Base-by-base conservation (phyloP, 176 grass and related monocot species). In the Tillandsia leiboldiana region DNA sequence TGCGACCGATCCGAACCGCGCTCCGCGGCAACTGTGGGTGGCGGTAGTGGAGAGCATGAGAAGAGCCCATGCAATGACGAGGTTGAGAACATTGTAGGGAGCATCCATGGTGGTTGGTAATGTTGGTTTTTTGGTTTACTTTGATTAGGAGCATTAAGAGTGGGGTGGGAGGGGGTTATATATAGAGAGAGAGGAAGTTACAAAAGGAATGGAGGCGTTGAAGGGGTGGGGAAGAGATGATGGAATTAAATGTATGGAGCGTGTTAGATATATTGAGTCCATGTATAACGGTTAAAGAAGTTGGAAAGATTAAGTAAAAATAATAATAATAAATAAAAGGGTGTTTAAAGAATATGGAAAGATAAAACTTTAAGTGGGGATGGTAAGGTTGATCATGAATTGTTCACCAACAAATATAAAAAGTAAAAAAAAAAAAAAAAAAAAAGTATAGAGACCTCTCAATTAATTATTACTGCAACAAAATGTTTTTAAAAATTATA, bases 241-340 rank as follows among this genome's bases (percentile, higher is more conserved):
- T 63, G 80, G 78, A 77, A 96, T 96, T 91, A 82, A 96, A 91
- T 87, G 78, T 69, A 10, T 50, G 78, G 76, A 91, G 91, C 85
- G 88, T 84, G 53, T 26, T 50, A 48, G 20, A 17, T 66, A 72
- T 33, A 8, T 3, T 51, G 0, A 26, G n/a, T 28, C 9, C 23
- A 15, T 54, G 64, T 68, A 51, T 53, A 24, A 52, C 50, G 56
- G 59, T 68, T 69, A 9, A 14, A 10, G 53, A 68, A 68, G 53
- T 67, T 51, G 49, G 8, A 53, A 64, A 72, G 2, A 2, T 20
- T 66, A 22, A 2, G 9, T 29, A 64, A 1, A 54, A 1, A 66
- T 53, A 70, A 67, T 10, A 24, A 24, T 24, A 24, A 24, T 3
- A 74, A 29, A 22, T 12, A 17, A 23, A 61, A n/a, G 22, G 17